Conservation (phyloP, 202 grass and related monocot genomes). For the Setaria viridis region DNA sequence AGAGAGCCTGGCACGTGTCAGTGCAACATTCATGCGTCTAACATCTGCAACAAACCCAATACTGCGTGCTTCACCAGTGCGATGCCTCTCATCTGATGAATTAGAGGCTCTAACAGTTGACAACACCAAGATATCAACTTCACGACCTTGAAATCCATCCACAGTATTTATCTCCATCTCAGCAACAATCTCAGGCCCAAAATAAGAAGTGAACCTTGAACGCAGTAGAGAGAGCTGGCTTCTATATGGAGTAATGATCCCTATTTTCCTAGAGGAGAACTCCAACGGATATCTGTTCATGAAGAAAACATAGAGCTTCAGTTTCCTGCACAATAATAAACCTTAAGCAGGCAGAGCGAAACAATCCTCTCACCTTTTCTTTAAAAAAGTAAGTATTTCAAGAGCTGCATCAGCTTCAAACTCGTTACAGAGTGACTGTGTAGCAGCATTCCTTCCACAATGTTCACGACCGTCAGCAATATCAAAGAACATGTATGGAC, state of each 20-base stretch:
- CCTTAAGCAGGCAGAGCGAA: neutral
- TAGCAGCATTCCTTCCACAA: slow-evolving; percentile 67
- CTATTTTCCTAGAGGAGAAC: slow-evolving; percentile 75
- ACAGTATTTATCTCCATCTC: slow-evolving; percentile 97
- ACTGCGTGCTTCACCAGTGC: slow-evolving; percentile 52
- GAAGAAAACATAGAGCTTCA: slow-evolving; percentile 51
- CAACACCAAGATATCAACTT: slow-evolving; percentile 93
- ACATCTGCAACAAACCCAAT: slow-evolving; percentile 99
- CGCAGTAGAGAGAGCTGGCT: slow-evolving; percentile 87
- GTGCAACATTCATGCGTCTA: slow-evolving; percentile 97
- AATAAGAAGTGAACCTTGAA: slow-evolving; percentile 70
- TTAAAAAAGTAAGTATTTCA: slow-evolving; percentile 78
- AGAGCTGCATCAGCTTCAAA: slow-evolving; percentile 77
- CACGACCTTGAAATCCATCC: slow-evolving; percentile 99
- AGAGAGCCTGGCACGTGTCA: slow-evolving; percentile 91
- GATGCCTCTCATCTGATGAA: slow-evolving; percentile 51
- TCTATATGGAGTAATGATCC: slow-evolving; percentile 92
- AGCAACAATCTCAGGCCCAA: slow-evolving; percentile 81
- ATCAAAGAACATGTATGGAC: slow-evolving; percentile 99
- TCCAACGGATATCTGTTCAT: slow-evolving; percentile 80
- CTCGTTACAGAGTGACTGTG: slow-evolving; percentile 87
- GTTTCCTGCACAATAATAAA: slow-evolving; percentile 32
- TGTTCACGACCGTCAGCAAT: slow-evolving; percentile 80
- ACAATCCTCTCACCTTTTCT: slow-evolving; percentile 71
- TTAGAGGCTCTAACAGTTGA: slow-evolving; percentile 94